A percentile compares a stretch with the other conserved stretches of the same genome.
Evolutionary conservation across 208 protist genomes (phyloP).

Genomic region (Lotmaria passim): DNA sequence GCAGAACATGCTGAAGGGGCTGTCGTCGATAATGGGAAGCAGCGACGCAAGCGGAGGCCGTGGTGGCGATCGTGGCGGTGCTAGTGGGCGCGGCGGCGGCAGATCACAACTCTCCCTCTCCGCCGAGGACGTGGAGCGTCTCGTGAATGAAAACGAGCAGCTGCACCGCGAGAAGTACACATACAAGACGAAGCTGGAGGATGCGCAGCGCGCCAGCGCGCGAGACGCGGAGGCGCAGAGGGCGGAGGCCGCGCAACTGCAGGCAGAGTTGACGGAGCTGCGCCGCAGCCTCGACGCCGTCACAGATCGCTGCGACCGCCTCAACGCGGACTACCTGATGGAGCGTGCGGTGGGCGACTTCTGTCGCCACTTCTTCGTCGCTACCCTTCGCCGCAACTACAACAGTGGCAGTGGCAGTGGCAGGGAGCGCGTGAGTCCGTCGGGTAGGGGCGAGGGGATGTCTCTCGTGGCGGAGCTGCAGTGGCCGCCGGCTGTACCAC

Average conservation of each 20-base stretch:
- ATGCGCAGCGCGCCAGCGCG: slow-evolving; percentile 24
- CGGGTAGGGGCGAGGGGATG: background rate
- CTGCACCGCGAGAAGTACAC: slow-evolving; percentile 75
- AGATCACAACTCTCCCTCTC: slow-evolving; percentile 36
- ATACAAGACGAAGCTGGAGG: slow-evolving; percentile 53
- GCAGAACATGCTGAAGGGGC: slow-evolving; percentile 68
- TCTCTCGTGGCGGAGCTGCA: slow-evolving; percentile 13
- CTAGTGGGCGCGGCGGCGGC: slow-evolving; percentile 3
- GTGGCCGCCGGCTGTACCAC: slow-evolving; percentile 16
- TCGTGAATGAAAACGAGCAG: slow-evolving; percentile 72
- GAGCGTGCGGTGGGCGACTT: slow-evolving; percentile 63
- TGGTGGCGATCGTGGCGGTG: background rate
- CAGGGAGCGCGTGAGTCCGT: background rate
- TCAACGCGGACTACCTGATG: slow-evolving; percentile 47
- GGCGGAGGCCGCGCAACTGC: slow-evolving; percentile 33
- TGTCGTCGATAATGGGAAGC: slow-evolving; percentile 72
- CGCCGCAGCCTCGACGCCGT: slow-evolving; percentile 39
- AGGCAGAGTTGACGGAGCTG: slow-evolving; percentile 51
- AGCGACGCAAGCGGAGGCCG: slow-evolving; percentile 33
- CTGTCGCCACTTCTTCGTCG: slow-evolving; percentile 58
- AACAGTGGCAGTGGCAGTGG: too few relatives aligned
- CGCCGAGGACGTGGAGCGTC: slow-evolving; percentile 65
- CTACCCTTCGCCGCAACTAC: slow-evolving; percentile 11
- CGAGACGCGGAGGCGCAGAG: slow-evolving; percentile 22
- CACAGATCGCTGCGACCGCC: slow-evolving; percentile 42